These are phyloP conservation scores for Pseudogymnoascus sp. DNA, from an alignment of 2,329 filamentous ascomycete genomes.

Conservation along the genomic window DNA sequence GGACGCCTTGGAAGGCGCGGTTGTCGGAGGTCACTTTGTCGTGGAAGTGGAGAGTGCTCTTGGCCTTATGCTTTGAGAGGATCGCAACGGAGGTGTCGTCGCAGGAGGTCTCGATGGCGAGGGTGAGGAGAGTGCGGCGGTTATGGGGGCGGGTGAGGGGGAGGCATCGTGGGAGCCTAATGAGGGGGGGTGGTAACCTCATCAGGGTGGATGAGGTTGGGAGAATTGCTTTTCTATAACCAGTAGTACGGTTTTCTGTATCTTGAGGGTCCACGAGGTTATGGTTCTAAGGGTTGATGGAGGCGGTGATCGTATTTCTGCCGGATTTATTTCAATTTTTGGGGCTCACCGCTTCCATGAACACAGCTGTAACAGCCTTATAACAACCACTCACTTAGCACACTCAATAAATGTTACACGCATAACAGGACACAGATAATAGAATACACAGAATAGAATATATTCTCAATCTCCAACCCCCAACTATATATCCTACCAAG, in stretches of 20 bases:
- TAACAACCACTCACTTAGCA: too few species aligned
- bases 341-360: neutral
- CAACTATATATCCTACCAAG: neutral
- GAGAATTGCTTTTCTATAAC: neutral
- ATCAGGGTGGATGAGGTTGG: conserved; percentile 20
- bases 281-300: neutral
- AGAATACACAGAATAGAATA: neutral
- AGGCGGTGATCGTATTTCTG: neutral
- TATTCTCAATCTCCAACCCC: neutral
- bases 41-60: conserved; percentile 59
- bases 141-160: conserved; percentile 10
- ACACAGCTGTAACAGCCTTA: too few species aligned
- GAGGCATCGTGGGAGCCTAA: conserved; percentile 16
- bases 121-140: conserved; percentile 39
- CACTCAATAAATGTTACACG: too few species aligned
- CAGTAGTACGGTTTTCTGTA: neutral
- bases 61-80: conserved; percentile 46
- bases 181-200: conserved; percentile 21
- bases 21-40: conserved; percentile 76
- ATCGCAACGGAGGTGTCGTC: conserved; percentile 90
- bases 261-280: neutral
- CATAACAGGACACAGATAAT: neutral
- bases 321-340: neutral
- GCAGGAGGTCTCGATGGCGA: conserved; percentile 79
- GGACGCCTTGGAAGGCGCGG: conserved; percentile 64